A percentile compares a stretch with the other conserved stretches of the same genome.
These are phyloP conservation scores for Penicillium sp. DNA, from an alignment of 2,329 filamentous ascomycete species.

Conservation along the genomic window DNA sequence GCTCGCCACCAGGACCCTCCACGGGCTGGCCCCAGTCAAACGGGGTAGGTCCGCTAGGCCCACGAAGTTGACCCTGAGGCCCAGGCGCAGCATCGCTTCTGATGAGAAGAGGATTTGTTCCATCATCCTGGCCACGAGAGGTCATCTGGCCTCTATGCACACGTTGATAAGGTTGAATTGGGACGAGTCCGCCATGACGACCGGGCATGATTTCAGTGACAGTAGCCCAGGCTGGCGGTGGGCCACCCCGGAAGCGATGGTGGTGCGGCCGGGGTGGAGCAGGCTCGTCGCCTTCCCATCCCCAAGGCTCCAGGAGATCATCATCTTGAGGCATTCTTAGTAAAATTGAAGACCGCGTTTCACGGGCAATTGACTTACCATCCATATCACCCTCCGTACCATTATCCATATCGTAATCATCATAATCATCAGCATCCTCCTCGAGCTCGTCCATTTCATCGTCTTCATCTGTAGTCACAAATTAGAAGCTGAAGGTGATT, in stretches of 20 bases:
- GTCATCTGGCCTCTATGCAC: slow-evolving; percentile 43
- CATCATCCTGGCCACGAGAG: slow-evolving; percentile 64
- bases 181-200: slow-evolving; percentile 38
- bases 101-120: slow-evolving; percentile 78
- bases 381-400: slow-evolving; percentile 39
- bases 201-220: slow-evolving; percentile 55
- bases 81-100: slow-evolving; percentile 45
- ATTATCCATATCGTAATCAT: slow-evolving; percentile 43
- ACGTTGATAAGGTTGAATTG: slow-evolving; percentile 40
- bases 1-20: slow-evolving; percentile 41
- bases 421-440: slow-evolving; percentile 43
- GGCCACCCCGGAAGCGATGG: slow-evolving; percentile 53
- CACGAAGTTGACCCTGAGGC: slow-evolving; percentile 32
- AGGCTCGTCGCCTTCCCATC: slow-evolving; percentile 52
- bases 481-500: slow-evolving; percentile 16
- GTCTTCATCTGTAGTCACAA: slow-evolving; percentile 49
- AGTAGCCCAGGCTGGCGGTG: slow-evolving; percentile 56
- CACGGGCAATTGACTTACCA: slow-evolving; percentile 14
- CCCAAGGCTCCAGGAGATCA: slow-evolving; percentile 43
- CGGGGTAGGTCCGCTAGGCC: slow-evolving; percentile 33
- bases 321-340: slow-evolving; percentile 36
- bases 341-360: slow-evolving; percentile 12
- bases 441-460: slow-evolving; percentile 46
- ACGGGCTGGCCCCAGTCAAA: slow-evolving; percentile 50
- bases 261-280: slow-evolving; percentile 38